Evolutionary conservation across 768 basidiomycete species (phyloP), one percentile per base, ranked within the genome.

Genomic region (Trametes sanguinea): DNA sequence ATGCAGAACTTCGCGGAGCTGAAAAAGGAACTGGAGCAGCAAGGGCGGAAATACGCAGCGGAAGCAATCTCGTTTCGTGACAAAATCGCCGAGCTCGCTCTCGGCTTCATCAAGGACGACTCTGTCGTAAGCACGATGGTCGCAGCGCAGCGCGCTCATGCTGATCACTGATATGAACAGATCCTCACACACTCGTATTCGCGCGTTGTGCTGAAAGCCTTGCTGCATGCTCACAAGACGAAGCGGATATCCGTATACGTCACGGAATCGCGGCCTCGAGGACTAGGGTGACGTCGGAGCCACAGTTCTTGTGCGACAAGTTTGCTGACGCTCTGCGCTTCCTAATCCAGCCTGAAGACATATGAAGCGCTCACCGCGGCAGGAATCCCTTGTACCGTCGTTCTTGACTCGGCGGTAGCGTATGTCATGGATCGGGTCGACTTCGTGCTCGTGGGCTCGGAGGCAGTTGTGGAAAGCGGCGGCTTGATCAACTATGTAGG

Each of bases 181-280:
- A 95, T 99, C 71, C 83, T 99, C 60, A 98, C 95, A 2, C 97
- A 99, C 76, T 94, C 94, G 37, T 95, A 95, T 78, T 98, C 95
- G 29, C 83, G 97, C 69, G 95, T 98, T 47, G 96, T 99, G 57
- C 89, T 95, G 79, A 88, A 94, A 75, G 90, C 95, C 39, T 82
- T 99, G 54, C 81, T 98, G 48, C 85, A 89, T 60, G 95, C 97
- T 16, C 94, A 96, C 74, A 82, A 88, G 71, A 86, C 84, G 73
- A 98, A 98, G 78, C 85, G 95, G 59, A 93, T 98, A 75, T 94
- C 92, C 70, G 96, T 99, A 42, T 98, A 94, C 74, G 96, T 99
- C 61, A 98, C 96, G 67, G 94, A 98, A 85, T 92, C 93, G 37
- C 85, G 93, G 65, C 95, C 96, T 74, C 85, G 85, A 72, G 92